phyloP scores from a whole-genome alignment of 148 eudicot genomes.

The Mesembryanthemum crystallinum region DNA sequence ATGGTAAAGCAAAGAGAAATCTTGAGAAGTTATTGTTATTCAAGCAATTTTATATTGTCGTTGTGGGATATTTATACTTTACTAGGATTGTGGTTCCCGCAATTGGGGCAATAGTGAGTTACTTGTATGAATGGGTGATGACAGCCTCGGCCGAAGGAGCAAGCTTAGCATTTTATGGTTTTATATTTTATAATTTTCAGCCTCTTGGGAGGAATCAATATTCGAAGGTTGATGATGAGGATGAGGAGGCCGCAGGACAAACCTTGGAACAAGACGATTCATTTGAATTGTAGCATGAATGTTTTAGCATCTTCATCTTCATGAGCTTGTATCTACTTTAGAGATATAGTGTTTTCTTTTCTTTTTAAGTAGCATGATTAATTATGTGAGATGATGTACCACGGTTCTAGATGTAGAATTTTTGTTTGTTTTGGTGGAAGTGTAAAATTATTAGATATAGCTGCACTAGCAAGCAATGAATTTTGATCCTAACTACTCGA shows the following conservation, averaged over 20 bases:
- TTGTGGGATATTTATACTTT: neutral
- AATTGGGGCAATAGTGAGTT: neutral
- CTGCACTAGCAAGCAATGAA: too few relatives aligned
- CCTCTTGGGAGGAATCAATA: neutral
- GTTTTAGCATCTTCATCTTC: neutral
- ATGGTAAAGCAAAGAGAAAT: neutral
- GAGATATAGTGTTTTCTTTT: too few relatives aligned
- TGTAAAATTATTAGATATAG: too few relatives aligned
- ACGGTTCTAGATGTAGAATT: too few relatives aligned
- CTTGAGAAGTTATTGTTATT: neutral
- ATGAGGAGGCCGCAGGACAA: neutral
- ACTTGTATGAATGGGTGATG: neutral
- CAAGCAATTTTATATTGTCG: neutral
- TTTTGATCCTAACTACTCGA: too few relatives aligned
- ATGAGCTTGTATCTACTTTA: too few relatives aligned
- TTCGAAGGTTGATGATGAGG: neutral
- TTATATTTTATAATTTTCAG: neutral
- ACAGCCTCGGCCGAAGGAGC: neutral
- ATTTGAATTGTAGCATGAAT: neutral
- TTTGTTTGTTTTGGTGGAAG: too few relatives aligned
- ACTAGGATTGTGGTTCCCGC: neutral
- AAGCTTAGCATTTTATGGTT: neutral
- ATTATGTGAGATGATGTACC: too few relatives aligned
- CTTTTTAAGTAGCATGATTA: too few relatives aligned
- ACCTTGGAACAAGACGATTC: neutral